Conservation (phyloP, 352 stramenopile genomes). For the Globisporangium canariense region DNA sequence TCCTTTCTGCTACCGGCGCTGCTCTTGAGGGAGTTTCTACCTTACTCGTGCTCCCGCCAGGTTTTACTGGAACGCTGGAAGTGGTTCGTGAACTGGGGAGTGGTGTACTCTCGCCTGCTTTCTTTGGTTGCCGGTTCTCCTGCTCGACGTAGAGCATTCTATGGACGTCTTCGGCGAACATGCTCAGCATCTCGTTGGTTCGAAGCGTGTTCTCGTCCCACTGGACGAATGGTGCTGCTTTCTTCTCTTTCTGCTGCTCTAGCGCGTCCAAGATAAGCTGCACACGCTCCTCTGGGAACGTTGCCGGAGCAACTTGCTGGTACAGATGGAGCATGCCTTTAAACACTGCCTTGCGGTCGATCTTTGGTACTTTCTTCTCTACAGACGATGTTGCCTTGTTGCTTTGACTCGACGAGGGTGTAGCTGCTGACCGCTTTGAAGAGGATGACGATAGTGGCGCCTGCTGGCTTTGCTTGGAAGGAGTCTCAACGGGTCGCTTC, state of each 20-base stretch:
- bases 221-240: conserved; percentile 30
- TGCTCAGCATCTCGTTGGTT: conserved; percentile 53
- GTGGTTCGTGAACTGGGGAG: neutral
- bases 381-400: neutral
- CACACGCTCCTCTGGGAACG: conserved; percentile 45
- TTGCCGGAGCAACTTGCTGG: conserved; percentile 27
- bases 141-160: conserved; percentile 52
- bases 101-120: conserved; percentile 17
- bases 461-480: conserved; percentile 4
- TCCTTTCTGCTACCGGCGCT: neutral
- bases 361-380: conserved; percentile 8
- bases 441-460: neutral
- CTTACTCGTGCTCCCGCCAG: conserved; percentile 7
- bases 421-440: conserved; percentile 13
- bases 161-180: conserved; percentile 62
- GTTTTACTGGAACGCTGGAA: conserved; percentile 9
- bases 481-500: conserved; percentile 5
- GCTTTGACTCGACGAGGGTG: neutral
- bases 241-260: conserved; percentile 30
- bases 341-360: conserved; percentile 29
- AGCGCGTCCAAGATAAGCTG: conserved; percentile 39
- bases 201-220: conserved; percentile 52
- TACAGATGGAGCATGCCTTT: conserved; percentile 38
- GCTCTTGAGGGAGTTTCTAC: conserved; percentile 5
- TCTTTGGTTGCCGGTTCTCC: conserved; percentile 59